Percentiles rank a stretch among this genome's conserved stretches.
These are phyloP conservation scores for Metschnikowia colocasiae DNA, from an alignment of 805 yeast genomes.

Conservation along the genomic window DNA sequence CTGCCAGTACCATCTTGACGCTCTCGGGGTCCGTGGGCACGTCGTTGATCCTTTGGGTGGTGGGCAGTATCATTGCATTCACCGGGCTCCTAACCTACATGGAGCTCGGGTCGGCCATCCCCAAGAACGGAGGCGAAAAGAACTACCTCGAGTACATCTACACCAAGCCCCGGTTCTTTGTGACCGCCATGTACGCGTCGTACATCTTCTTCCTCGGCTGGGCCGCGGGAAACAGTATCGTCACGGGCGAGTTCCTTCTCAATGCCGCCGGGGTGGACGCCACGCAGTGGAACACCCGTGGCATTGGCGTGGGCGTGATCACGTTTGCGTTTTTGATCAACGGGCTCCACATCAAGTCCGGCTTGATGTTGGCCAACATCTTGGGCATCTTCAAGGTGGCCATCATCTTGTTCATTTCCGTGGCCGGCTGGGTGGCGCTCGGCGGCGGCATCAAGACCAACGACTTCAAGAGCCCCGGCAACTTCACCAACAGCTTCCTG, in stretches of 20 bases:
- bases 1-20: constrained; percentile 20
- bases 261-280: constrained; percentile 67
- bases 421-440: constrained; percentile 81
- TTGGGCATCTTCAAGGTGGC: constrained; percentile 71
- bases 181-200: constrained; percentile 57
- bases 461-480: constrained; percentile 50
- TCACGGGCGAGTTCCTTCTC: constrained; percentile 73
- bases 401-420: constrained; percentile 64
- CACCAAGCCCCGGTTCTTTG: constrained; percentile 63
- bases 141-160: constrained; percentile 72
- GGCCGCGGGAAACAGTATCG: constrained; percentile 82
- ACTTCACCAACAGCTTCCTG: constrained; percentile 55
- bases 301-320: constrained; percentile 70
- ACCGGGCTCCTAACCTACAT: constrained; percentile 54
- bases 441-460: constrained; percentile 61
- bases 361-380: constrained; percentile 58
- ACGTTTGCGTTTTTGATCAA: constrained; percentile 67
- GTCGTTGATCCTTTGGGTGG: constrained; percentile 67
- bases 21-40: constrained; percentile 68
- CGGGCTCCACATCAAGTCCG: constrained; percentile 57
- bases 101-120: constrained; percentile 75
- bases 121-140: constrained; percentile 84
- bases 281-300: constrained; percentile 74
- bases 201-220: constrained; percentile 75
- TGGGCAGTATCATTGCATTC: constrained; percentile 66